phyloP scores from a whole-genome alignment of 208 protist genomes.

The Porcisia hertigi region DNA sequence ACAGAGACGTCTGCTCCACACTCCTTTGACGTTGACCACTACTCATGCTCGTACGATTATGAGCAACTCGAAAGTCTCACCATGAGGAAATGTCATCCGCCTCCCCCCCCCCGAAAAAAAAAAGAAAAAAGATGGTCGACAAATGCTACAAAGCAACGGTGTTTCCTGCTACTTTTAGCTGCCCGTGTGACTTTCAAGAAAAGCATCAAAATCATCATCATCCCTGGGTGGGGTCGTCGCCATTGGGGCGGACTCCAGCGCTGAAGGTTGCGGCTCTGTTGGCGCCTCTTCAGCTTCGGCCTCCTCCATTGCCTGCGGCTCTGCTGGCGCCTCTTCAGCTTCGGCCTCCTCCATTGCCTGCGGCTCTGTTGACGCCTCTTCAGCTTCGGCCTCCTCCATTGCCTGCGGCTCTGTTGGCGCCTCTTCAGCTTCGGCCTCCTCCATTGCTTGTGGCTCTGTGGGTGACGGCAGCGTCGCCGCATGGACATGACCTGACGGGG shows the following conservation, averaged over 20 bases:
- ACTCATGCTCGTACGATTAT: too few relatives aligned
- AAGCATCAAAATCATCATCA: constrained; percentile 80
- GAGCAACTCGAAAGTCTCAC: too few relatives aligned
- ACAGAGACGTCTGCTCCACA: too few relatives aligned
- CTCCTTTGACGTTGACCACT: too few relatives aligned
- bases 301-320: not conserved
- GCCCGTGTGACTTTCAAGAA: constrained; percentile 43
- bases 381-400: not conserved
- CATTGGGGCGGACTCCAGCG: too few relatives aligned
- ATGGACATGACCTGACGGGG: not conserved
- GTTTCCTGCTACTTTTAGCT: not conserved
- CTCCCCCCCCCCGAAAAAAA: not conserved
- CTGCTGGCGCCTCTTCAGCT: not conserved
- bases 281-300: not conserved
- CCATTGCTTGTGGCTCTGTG: not conserved
- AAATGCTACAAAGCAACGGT: not conserved
- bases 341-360: not conserved
- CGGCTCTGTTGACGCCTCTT: not conserved
- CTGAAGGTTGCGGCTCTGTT: not conserved
- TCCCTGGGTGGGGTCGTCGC: constrained; percentile 17
- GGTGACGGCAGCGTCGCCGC: not conserved
- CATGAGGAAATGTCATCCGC: too few relatives aligned
- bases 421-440: not conserved
- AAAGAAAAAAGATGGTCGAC: not conserved
- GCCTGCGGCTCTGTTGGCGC: not conserved